Evolutionary conservation across 345 rosid species (phyloP), one percentile per base, ranked within the genome.

Genomic region (Crucihimalaya himalaica): DNA sequence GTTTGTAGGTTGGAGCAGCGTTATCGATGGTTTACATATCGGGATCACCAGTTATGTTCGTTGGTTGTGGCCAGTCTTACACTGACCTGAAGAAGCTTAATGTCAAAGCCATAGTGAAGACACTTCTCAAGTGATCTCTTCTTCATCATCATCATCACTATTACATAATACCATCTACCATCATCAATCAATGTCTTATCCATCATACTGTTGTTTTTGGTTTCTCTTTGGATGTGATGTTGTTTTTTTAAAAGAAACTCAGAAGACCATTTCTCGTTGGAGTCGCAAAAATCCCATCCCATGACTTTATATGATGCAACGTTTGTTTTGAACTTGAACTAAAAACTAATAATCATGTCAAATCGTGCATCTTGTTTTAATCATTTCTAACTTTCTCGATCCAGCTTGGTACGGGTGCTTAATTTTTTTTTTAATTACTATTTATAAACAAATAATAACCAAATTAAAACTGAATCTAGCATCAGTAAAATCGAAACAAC

Each of bases 51-150:
- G 98, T 95, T 40, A 95, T 95, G 99, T 95, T 95, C 8, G 94
- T 95, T n/a, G 99, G 99, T 23, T 95, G 99, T 13, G 99, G 99
- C 15, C 98, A 92, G 81, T 89, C 96, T 0, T 95, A 95, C 73
- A 90, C 99, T 1, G 99, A 95, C 75, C 84, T 95, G 62, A 92
- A 92, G 85, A 95, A 89, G 81, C 88, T 95, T 46, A 90, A 95
- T 34, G 98, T 89, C 60, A 95, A 92, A 60, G 75, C 94, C 6
- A 92, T 96, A 5, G 96, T 87, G 42, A 92, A 95, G 86, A 95
- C 93, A 43, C 99, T 95, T 58, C 90, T 95, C 77, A 89, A 89
- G 73, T 95, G 88, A 92, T 73, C 75, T 65, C 66, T 1, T 23
- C 51, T 19, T 37, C 45, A 58, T n/a, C 51, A 20, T 8, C 39